These are phyloP conservation scores for Botryotinia convoluta DNA, from an alignment of 2,329 filamentous ascomycete genomes.

Conservation along the genomic window DNA sequence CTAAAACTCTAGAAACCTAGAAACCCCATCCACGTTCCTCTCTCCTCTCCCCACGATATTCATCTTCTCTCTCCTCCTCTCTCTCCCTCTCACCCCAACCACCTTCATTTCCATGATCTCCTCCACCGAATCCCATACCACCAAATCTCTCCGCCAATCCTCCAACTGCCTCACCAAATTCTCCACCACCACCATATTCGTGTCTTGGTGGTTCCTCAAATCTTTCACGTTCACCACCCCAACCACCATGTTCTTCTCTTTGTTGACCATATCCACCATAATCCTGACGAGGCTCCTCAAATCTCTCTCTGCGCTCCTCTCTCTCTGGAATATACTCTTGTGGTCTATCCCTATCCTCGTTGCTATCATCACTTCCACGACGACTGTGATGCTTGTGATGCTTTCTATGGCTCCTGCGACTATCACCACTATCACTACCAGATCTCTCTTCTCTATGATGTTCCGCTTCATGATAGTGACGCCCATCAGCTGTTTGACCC, in stretches of 20 bases:
- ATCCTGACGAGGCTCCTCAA: conserved; percentile 22
- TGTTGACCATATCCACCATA: conserved; percentile 23
- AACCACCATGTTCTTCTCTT: conserved; percentile 23
- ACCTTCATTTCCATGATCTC: not conserved
- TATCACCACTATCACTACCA: conserved; percentile 34
- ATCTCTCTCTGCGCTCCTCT: conserved; percentile 20
- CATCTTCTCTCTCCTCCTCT: not conserved
- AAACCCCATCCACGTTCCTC: conserved; percentile 10
- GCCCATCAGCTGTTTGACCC: conserved; percentile 27
- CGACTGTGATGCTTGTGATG: conserved; percentile 32
- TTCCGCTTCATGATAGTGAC: conserved; percentile 24
- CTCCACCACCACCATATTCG: conserved; percentile 16
- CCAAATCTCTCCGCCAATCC: conserved; percentile 16
- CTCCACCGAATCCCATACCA: conserved; percentile 14
- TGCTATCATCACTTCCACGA: conserved; percentile 23
- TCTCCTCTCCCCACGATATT: conserved; percentile 46
- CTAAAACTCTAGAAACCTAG: not conserved
- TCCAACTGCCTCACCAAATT: conserved; percentile 17
- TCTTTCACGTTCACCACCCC: conserved; percentile 20
- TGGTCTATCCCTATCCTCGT: conserved; percentile 24
- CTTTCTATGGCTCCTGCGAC: conserved; percentile 34
- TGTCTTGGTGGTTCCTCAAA: conserved; percentile 24
- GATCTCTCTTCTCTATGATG: conserved; percentile 32
- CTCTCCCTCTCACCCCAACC: conserved; percentile 2
- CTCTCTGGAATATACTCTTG: conserved; percentile 22